phyloP scores from a whole-genome alignment of 2,329 filamentous ascomycete species.

The Microcyclospora pomicola region DNA sequence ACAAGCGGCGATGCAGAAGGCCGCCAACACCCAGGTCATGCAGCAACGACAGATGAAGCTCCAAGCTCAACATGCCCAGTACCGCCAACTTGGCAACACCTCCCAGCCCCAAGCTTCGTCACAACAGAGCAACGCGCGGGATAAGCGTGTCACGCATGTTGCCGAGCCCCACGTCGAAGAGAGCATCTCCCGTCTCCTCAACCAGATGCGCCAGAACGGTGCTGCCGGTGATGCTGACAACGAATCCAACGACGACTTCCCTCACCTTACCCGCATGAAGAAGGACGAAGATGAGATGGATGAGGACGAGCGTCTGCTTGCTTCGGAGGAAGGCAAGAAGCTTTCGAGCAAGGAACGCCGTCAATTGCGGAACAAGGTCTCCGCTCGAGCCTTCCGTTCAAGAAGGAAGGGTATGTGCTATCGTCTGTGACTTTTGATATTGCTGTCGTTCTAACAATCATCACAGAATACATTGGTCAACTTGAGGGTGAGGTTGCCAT shows the following conservation, averaged over 20 bases:
- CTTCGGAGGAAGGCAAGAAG: conserved; percentile 98
- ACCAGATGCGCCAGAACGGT: conserved; percentile 75
- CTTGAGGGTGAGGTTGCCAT: conserved; percentile 77
- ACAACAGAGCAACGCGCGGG: conserved; percentile 24
- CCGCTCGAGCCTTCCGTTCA: conserved; percentile 93
- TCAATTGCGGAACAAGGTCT: conserved; percentile 97
- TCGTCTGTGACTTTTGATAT: neutral
- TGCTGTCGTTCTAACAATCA: conserved; percentile 34
- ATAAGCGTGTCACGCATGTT: conserved; percentile 31
- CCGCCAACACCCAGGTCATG: conserved; percentile 18
- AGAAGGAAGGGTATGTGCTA: conserved; percentile 76
- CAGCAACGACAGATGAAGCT: conserved; percentile 39
- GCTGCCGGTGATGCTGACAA: conserved; percentile 31
- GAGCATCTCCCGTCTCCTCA: conserved; percentile 82
- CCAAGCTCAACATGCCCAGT: conserved; percentile 25
- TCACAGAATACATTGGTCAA: conserved; percentile 87
- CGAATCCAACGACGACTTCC: conserved; percentile 32
- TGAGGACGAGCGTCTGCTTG: conserved; percentile 81
- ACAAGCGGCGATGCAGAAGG: conserved; percentile 42
- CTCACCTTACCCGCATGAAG: conserved; percentile 58
- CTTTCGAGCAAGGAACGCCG: conserved; percentile 94
- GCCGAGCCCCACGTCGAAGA: conserved; percentile 51
- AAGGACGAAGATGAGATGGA: conserved; percentile 99
- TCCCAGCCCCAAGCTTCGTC: conserved; percentile 13
- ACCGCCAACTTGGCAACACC: conserved; percentile 17